Base-by-base conservation (phyloP, 1,284 basidiomycete species). In the Moniliella sp. region DNA sequence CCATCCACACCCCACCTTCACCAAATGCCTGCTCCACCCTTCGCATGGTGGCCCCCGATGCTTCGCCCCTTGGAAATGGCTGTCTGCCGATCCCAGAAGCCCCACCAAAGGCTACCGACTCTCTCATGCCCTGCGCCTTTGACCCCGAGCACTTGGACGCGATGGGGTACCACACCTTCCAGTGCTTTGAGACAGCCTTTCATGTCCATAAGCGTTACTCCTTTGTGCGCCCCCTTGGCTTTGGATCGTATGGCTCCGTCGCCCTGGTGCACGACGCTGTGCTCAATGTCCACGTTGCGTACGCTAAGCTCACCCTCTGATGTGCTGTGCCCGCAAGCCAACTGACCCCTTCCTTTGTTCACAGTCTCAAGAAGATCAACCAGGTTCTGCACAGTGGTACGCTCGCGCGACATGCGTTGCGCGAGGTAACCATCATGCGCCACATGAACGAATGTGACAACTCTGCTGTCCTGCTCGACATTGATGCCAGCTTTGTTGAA, bases 221-320 rank as follows among this genome's bases (percentile, higher is more conserved):
- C 4, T 53, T 57, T 25, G 31, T 53, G 7, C 49, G 56, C 13
- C 52, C 55, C 32, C 46, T 59, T 25, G 56, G 56, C 32, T 46
- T 57, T 15, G 56, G 56, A 10, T 50, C 56, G 4, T 59, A 59
- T 25, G 56, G 56, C 11, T 59, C 51, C 26, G 56, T 59, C 2
- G 56, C 56, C 4, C 41, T 59, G 7, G 47, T 46, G 5, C 39
- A 42, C 13, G 56, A 59, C 30, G 31, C 40, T 18, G 37, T 48
- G 29, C 37, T 51, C 14, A 45, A 48, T 11, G 45, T 40, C 38
- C 48, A 58, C 12, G 56, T 53, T 58, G 7, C 53, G 53, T 28
- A 40, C 31, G 33, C 37, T 42, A 7, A n/a, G 8, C n/a, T 10
- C n/a, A 3, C 15, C 14, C 14, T 16, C 10, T 8, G 5, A 13